Percentiles rank a stretch among this genome's conserved stretches.
These are phyloP conservation scores for Diaporthe sp. DNA, from an alignment of 2,329 filamentous ascomycete genomes.

Conservation along the genomic window DNA sequence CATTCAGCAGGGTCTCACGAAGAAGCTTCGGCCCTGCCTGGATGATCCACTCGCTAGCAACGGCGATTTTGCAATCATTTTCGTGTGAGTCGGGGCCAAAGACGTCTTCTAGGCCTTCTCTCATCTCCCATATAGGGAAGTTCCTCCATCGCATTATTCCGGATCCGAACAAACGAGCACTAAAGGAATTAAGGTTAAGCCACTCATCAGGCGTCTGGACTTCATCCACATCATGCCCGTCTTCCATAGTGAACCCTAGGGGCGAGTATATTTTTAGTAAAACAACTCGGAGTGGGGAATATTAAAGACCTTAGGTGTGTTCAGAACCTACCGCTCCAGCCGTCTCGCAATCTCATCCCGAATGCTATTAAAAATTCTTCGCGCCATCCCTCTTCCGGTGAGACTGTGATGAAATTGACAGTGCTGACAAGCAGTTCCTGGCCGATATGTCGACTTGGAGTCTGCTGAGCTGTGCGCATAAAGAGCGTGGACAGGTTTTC, in stretches of 20 bases:
- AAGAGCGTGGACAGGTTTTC: not conserved
- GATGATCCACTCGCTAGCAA: constrained; percentile 7
- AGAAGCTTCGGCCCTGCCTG: constrained; percentile 3
- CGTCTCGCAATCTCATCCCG: not conserved
- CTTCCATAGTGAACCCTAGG: not conserved
- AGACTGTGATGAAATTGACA: not conserved
- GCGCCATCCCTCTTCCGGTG: not conserved
- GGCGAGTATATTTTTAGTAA: not conserved
- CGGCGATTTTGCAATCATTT: constrained; percentile 2
- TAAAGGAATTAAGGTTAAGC: constrained; percentile 5
- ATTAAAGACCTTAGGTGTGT: not conserved
- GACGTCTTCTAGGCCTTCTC: not conserved
- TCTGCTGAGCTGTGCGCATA: not conserved
- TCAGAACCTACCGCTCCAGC: constrained; percentile 1
- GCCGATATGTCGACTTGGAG: not conserved
- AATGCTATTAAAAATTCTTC: not conserved
- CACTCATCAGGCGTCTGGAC: constrained; percentile 8
- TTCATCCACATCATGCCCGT: not conserved
- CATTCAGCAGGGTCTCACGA: not conserved
- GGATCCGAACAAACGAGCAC: not conserved
- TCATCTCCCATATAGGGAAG: constrained; percentile 3
- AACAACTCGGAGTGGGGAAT: not conserved
- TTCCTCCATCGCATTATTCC: not conserved
- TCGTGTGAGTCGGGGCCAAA: not conserved
- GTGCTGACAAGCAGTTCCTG: not conserved